These are phyloP conservation scores for Didymella glomerata DNA, from an alignment of 2,329 filamentous ascomycete genomes.

Conservation along the genomic window DNA sequence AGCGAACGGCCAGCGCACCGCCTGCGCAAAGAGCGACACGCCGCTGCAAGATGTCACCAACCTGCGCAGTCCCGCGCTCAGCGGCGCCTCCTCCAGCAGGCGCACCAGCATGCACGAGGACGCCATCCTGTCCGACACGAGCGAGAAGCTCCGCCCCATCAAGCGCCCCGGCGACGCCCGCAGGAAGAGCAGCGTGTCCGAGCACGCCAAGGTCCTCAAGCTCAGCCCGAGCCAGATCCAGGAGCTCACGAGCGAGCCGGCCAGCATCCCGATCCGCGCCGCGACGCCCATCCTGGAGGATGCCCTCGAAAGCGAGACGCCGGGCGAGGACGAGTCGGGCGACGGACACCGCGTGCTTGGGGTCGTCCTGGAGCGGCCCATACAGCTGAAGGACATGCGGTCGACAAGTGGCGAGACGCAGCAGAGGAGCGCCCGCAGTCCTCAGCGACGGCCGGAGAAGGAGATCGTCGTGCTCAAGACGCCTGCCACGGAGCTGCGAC, in stretches of 20 bases:
- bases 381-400: constrained; percentile 24
- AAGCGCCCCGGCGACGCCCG: constrained; percentile 47
- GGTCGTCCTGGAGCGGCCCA: constrained; percentile 32
- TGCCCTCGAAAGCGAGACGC: constrained; percentile 33
- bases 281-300: constrained; percentile 52
- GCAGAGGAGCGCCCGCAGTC: constrained; percentile 12
- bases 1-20: constrained; percentile 18
- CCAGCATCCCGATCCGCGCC: constrained; percentile 61
- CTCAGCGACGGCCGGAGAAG: constrained; percentile 33
- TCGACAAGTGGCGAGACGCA: constrained; percentile 9
- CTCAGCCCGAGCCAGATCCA: constrained; percentile 64
- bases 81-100: constrained; percentile 29
- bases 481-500: constrained; percentile 32
- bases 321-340: constrained; percentile 27
- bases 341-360: constrained; percentile 34
- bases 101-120: constrained; percentile 41
- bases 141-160: constrained; percentile 44
- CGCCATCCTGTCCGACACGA: constrained; percentile 44
- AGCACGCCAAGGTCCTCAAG: constrained; percentile 58
- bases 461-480: constrained; percentile 46
- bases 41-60: constrained; percentile 25
- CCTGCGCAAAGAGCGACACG: constrained; percentile 19
- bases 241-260: constrained; percentile 63
- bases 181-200: constrained; percentile 48
- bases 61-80: constrained; percentile 22